A percentile compares a stretch with the other conserved stretches of the same genome.
Conservation (phyloP, 179 eudicot genomes). For the Carnegiea gigantea region DNA sequence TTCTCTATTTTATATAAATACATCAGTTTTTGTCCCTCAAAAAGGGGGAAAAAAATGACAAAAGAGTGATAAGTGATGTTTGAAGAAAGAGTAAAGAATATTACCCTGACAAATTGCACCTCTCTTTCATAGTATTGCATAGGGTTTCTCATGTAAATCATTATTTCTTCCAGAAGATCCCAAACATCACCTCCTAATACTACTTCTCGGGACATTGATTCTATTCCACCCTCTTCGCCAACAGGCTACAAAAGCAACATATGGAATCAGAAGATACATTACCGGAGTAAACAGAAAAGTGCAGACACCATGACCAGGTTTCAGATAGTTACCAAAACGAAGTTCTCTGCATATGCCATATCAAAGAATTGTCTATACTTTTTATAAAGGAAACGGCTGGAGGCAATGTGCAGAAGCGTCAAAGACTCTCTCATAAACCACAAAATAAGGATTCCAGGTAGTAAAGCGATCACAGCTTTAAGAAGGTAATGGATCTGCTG, state of each 20-base stretch:
- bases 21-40: too few relatives aligned
- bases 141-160: conserved; percentile 89
- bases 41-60: background rate
- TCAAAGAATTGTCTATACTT: conserved; percentile 80
- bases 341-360: conserved; percentile 82
- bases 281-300: conserved; percentile 3
- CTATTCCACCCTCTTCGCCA: conserved; percentile 65
- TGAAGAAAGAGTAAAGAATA: conserved; percentile 13
- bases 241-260: conserved; percentile 50
- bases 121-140: conserved; percentile 82
- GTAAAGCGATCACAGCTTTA: conserved; percentile 64
- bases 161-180: conserved; percentile 92
- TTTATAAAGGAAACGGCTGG: conserved; percentile 65
- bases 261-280: conserved; percentile 24
- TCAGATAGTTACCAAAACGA: conserved; percentile 58
- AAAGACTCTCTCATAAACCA: conserved; percentile 87
- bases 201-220: conserved; percentile 78
- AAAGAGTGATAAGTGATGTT: too few relatives aligned
- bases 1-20: background rate
- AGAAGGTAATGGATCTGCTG: conserved; percentile 76
- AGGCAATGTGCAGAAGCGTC: conserved; percentile 66
- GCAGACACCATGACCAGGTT: conserved; percentile 1
- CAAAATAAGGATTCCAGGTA: conserved; percentile 78
- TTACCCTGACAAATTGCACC: conserved; percentile 88
- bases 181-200: conserved; percentile 94